Evolutionary conservation across 208 protist genomes (phyloP).

Genomic region (Trypanosoma scelopori): DNA sequence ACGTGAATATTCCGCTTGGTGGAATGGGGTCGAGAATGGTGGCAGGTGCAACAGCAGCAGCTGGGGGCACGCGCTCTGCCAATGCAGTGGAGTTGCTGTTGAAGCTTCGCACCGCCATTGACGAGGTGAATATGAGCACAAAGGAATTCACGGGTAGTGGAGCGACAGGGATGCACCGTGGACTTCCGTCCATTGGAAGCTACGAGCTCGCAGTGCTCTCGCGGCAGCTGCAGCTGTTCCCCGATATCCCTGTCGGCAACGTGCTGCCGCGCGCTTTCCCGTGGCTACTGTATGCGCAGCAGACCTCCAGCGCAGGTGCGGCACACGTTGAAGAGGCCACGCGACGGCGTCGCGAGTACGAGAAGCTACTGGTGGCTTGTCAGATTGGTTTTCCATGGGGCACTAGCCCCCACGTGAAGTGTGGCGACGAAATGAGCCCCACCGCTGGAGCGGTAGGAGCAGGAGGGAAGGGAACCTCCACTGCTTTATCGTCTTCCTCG

Average conservation of each 20-base stretch:
- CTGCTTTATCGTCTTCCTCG: not conserved
- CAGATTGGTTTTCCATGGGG: slow-evolving; percentile 23
- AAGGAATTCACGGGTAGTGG: slow-evolving; percentile 34
- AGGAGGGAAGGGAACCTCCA: not conserved
- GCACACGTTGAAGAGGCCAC: slow-evolving; percentile 31
- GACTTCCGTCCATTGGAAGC: slow-evolving; percentile 50
- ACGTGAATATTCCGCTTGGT: slow-evolving; percentile 48
- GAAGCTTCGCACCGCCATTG: slow-evolving; percentile 51
- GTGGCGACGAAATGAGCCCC: not conserved
- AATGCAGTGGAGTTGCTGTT: slow-evolving; percentile 34
- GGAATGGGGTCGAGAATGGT: slow-evolving; percentile 15
- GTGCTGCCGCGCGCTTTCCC: slow-evolving; percentile 53
- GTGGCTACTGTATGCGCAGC: slow-evolving; percentile 59
- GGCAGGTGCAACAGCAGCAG: slow-evolving; percentile 22
- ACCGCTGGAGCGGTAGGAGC: not conserved
- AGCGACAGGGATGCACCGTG: not conserved
- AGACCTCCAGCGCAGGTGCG: slow-evolving; percentile 34
- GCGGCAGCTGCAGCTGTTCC: slow-evolving; percentile 47
- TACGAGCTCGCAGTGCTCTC: slow-evolving; percentile 52
- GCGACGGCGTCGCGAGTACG: slow-evolving; percentile 26
- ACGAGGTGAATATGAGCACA: slow-evolving; percentile 60
- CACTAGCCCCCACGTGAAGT: not conserved
- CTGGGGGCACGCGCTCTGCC: not conserved
- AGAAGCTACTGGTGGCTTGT: slow-evolving; percentile 26
- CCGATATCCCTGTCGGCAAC: slow-evolving; percentile 59